A percentile compares a stretch with the other conserved stretches of the same genome.
These are phyloP conservation scores for Dactylorhiza incarnata DNA, from an alignment of 106 monocot species.

Conservation along the genomic window DNA sequence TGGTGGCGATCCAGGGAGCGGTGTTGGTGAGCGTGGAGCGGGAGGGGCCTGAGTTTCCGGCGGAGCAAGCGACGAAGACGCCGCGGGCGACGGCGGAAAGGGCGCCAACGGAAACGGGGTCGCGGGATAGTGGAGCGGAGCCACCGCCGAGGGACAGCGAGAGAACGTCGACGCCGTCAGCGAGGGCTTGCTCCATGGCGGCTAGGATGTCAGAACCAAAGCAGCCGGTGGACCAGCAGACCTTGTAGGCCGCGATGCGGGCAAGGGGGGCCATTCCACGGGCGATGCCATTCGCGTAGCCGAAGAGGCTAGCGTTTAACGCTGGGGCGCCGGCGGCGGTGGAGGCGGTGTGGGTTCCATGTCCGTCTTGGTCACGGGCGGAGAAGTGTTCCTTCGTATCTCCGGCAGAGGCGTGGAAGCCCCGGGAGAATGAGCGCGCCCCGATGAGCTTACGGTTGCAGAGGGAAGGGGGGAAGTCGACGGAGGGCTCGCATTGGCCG, in stretches of 20 bases:
- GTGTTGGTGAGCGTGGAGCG: slow-evolving; percentile 22
- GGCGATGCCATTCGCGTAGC: slow-evolving; percentile 18
- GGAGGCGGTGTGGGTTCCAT: slow-evolving; percentile 44
- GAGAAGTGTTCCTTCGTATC: slow-evolving; percentile 17
- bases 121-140: background rate
- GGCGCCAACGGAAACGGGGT: slow-evolving; percentile 10
- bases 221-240: slow-evolving; percentile 28
- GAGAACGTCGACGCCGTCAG: slow-evolving; percentile 30
- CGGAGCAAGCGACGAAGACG: slow-evolving; percentile 32
- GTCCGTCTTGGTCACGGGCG: slow-evolving; percentile 31
- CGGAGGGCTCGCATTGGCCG: slow-evolving; percentile 38
- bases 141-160: slow-evolving; percentile 39
- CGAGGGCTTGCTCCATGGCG: slow-evolving; percentile 21
- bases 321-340: slow-evolving; percentile 27
- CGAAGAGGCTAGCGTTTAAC: slow-evolving; percentile 18
- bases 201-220: slow-evolving; percentile 27
- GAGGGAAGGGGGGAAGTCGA: slow-evolving; percentile 27
- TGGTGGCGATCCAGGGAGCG: slow-evolving; percentile 44
- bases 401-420: slow-evolving; percentile 18
- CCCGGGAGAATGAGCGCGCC: slow-evolving; percentile 50
- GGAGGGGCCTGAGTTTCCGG: slow-evolving; percentile 27
- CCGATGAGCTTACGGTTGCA: slow-evolving; percentile 63
- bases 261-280: slow-evolving; percentile 13
- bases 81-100: slow-evolving; percentile 27
- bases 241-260: slow-evolving; percentile 27